Evolutionary conservation across 2,329 filamentous ascomycete species (phyloP), one percentile per base, ranked within the genome.

Genomic region (Didymella exigua): DNA sequence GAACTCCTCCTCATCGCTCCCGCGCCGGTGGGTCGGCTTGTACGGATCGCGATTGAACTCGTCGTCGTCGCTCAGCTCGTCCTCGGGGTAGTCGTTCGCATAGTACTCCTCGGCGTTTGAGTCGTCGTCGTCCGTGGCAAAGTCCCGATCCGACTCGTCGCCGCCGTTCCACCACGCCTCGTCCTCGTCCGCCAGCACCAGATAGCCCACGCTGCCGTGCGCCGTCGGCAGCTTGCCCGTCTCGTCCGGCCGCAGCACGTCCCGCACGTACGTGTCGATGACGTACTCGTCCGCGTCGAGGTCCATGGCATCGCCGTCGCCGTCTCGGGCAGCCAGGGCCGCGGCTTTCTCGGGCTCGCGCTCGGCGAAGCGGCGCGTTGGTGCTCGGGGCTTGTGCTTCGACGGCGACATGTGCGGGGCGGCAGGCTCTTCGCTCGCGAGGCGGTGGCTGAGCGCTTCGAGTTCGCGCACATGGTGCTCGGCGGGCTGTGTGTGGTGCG

Each of bases 11-110:
- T 79, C 75, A 50, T 79, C 77, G 1, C 72, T 74, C 1, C 68
- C 69, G 33, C 56, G 58, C 2, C 75, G 62, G 54, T 78, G 79
- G 24, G 71, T 61, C n/a, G 40, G 49, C 56, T 69, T 68, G 54
- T 81, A 80, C 8, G 76, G 69, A 40, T 75, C 71, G 2, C 73
- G 61, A 37, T 79, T 83, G 58, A 81, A 84, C 70, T 89, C 86
- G 61, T 89, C 86, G 63, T 91, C 89, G 14, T 85, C 87, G 38
- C 85, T 87, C 13, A 91, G 82, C 70, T 93, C 89, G 49, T 93
- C 89, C 58, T 93, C 89, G 0, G 89, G 89, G 63, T 93, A 93
- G 70, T 93, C 89, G 49, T 89, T 87, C 3, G 86, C 86, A 68
- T 92, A 91, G 73, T 91, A 87, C 66, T 91, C 88, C 70, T 93